phyloP scores from a whole-genome alignment of 169 alveolate species.

The Cardiosporidium cionae region DNA sequence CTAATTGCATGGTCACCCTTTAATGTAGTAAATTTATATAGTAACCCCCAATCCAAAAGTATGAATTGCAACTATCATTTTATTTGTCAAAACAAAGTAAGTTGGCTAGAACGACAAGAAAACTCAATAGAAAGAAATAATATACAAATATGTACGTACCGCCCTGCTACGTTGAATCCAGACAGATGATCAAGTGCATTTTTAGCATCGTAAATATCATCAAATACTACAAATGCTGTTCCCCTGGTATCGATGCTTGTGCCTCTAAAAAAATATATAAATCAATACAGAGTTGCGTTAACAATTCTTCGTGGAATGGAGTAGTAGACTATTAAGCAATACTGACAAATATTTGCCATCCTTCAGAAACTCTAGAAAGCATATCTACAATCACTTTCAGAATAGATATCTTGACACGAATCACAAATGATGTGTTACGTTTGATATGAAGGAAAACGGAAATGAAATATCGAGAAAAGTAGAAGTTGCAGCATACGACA shows the following conservation, averaged over 20 bases:
- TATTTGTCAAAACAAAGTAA: neutral
- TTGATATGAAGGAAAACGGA: too few species aligned
- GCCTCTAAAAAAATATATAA: neutral
- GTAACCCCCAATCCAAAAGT: neutral
- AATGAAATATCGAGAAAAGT: too few species aligned
- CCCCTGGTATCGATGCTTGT: slow-evolving; percentile 18
- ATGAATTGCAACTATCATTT: neutral
- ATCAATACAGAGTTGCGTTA: too few species aligned
- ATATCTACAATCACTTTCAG: too few species aligned
- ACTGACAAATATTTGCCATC: too few species aligned
- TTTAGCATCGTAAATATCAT: slow-evolving; percentile 93
- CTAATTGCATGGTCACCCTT: neutral
- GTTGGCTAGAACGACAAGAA: neutral
- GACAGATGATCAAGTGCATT: slow-evolving; percentile 96
- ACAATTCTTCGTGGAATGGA: too few species aligned
- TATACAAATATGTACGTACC: slow-evolving; percentile 25
- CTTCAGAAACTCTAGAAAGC: neutral
- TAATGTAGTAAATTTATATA: neutral
- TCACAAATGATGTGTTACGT: too few species aligned
- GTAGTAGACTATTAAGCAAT: too few species aligned
- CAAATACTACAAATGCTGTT: slow-evolving; percentile 82
- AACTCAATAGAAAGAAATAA: neutral
- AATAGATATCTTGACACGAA: too few species aligned
- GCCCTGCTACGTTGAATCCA: slow-evolving; percentile 97
- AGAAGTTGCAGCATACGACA: too few species aligned